These are phyloP conservation scores for Acacia confusa DNA, from an alignment of 306 rosid species.

Conservation along the genomic window DNA sequence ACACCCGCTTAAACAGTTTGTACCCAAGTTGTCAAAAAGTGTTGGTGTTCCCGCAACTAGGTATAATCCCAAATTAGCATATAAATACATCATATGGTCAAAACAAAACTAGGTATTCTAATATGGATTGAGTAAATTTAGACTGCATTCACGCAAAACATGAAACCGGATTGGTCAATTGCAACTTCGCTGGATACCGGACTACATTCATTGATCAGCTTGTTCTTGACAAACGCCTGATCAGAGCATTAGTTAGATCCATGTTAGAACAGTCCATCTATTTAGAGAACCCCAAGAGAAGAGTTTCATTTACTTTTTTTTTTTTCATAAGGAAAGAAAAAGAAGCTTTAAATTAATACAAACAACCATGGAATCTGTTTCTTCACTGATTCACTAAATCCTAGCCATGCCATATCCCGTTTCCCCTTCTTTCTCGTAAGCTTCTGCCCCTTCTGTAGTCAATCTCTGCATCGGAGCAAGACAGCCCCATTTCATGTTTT, in stretches of 20 bases:
- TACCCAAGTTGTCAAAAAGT: background rate
- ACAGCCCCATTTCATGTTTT: constrained; percentile 70
- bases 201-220: constrained; percentile 57
- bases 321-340: constrained; percentile 4
- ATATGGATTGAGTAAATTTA: constrained; percentile 16
- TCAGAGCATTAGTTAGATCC: constrained; percentile 65
- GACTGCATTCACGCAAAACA: constrained; percentile 39
- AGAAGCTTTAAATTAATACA: constrained; percentile 53
- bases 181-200: constrained; percentile 25
- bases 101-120: constrained; percentile 3
- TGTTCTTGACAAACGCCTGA: constrained; percentile 49
- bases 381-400: constrained; percentile 42
- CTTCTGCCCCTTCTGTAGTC: constrained; percentile 96
- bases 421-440: constrained; percentile 69
- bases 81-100: background rate
- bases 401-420: constrained; percentile 60
- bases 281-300: constrained; percentile 43
- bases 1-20: background rate
- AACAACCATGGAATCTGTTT: constrained; percentile 42
- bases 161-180: constrained; percentile 26
- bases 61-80: background rate
- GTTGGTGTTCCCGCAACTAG: background rate
- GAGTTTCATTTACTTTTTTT: constrained; percentile 27
- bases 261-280: constrained; percentile 78
- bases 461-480: constrained; percentile 95